These are phyloP conservation scores for Clarireedia sp. DNA, from an alignment of 2,329 filamentous ascomycete species.

Conservation along the genomic window DNA sequence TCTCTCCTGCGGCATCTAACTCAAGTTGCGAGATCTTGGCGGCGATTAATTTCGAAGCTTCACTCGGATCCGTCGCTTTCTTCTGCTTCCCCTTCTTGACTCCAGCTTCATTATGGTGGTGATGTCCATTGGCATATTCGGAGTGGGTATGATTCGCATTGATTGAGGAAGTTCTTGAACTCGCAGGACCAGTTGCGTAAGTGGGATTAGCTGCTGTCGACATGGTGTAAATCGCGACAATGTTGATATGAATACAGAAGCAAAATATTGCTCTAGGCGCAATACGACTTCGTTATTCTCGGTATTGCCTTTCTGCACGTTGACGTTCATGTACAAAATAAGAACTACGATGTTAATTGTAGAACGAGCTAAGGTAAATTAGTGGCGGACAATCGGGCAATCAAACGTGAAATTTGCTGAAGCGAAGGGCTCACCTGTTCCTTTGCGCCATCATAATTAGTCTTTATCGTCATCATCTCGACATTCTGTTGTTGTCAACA, in stretches of 20 bases:
- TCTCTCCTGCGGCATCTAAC: conserved; percentile 85
- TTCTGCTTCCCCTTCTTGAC: conserved; percentile 78
- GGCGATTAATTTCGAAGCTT: conserved; percentile 84
- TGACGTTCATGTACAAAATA: conserved; percentile 6
- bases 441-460: background rate
- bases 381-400: conserved; percentile 7
- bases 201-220: conserved; percentile 30
- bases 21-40: conserved; percentile 94
- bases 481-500: background rate
- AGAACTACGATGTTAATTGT: conserved; percentile 10
- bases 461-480: background rate
- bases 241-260: background rate
- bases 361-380: conserved; percentile 5
- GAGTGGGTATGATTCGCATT: conserved; percentile 23
- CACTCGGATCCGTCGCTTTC: conserved; percentile 75
- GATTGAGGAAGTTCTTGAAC: conserved; percentile 24
- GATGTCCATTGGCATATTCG: conserved; percentile 30
- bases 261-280: conserved; percentile 5
- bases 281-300: conserved; percentile 5
- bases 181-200: conserved; percentile 31
- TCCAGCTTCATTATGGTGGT: conserved; percentile 37
- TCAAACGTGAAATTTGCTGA: conserved; percentile 9
- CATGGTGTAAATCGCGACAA: conserved; percentile 18
- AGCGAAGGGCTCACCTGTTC: conserved; percentile 1
- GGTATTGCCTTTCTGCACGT: conserved; percentile 7